Conservation (phyloP, 805 yeast genomes). For the Blastobotrys muscicola region DNA sequence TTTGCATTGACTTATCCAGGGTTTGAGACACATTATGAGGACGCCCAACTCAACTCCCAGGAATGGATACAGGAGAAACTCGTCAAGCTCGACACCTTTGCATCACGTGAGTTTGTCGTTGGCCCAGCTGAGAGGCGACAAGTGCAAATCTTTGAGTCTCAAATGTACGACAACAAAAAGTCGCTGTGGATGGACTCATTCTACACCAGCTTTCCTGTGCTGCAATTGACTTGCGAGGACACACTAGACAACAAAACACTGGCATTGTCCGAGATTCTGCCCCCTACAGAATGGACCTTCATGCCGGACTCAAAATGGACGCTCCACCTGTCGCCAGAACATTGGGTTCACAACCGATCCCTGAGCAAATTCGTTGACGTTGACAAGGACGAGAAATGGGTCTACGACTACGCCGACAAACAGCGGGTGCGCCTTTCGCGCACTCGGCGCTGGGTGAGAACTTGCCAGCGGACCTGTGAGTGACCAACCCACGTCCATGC, state of each 20-base stretch:
- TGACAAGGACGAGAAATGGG: slow-evolving; percentile 79
- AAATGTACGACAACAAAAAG: slow-evolving; percentile 7
- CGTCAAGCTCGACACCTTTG: slow-evolving; percentile 12
- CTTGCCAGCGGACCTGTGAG: no score
- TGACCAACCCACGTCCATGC: no score
- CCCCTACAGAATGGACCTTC: slow-evolving; percentile 19
- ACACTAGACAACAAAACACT: slow-evolving; percentile 1
- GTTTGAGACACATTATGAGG: no score
- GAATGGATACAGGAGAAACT: not conserved
- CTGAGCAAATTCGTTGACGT: slow-evolving; percentile 47
- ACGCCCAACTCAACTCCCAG: no score
- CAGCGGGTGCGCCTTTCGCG: slow-evolving; percentile 1
- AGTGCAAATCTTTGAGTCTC: slow-evolving; percentile 44
- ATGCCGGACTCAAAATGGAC: slow-evolving; percentile 41
- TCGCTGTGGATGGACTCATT: slow-evolving; percentile 23
- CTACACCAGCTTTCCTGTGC: slow-evolving; percentile 7
- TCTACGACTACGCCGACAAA: slow-evolving; percentile 47
- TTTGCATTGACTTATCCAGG: slow-evolving; percentile 10
- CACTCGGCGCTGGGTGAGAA: no score
- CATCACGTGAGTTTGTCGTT: slow-evolving; percentile 32
- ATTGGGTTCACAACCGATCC: slow-evolving; percentile 43
- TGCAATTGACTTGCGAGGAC: not conserved
- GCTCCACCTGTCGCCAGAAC: slow-evolving; percentile 48
- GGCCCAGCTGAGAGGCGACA: slow-evolving; percentile 39
- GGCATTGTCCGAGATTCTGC: slow-evolving; percentile 8